Percentiles rank a stretch among this genome's conserved stretches.
These are phyloP conservation scores for Rhizopogon roseolus DNA, from an alignment of 768 basidiomycete species.

Conservation along the genomic window DNA sequence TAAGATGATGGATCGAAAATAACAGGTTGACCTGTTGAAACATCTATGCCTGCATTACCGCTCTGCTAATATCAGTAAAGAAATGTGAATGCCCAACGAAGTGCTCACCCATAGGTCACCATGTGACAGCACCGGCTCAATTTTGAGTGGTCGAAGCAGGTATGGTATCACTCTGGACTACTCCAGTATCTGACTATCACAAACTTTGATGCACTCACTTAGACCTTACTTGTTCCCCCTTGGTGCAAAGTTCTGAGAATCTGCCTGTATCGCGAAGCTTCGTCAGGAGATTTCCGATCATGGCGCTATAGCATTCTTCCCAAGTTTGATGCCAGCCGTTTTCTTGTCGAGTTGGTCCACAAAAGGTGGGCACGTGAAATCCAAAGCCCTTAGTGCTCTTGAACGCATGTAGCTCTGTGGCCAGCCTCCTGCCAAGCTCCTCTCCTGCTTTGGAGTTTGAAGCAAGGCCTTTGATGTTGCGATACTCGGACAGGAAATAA, in stretches of 20 bases:
- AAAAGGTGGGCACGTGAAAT: conserved; percentile 71
- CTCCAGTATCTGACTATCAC: not conserved
- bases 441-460: conserved; percentile 37
- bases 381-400: conserved; percentile 58
- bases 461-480: conserved; percentile 43
- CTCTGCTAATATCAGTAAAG: conserved; percentile 37
- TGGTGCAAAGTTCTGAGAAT: conserved; percentile 42
- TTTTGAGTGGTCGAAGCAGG: conserved; percentile 50
- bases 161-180: conserved; percentile 65
- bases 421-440: conserved; percentile 55
- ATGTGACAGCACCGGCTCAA: conserved; percentile 68
- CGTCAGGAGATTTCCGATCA: conserved; percentile 55
- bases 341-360: conserved; percentile 62
- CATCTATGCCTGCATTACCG: conserved; percentile 67
- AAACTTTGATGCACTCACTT: conserved; percentile 30
- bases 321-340: conserved; percentile 75
- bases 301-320: conserved; percentile 60
- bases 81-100: conserved; percentile 3
- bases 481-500: conserved; percentile 75
- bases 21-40: conserved; percentile 48
- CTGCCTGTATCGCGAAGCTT: conserved; percentile 38
- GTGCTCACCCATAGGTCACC: conserved; percentile 71
- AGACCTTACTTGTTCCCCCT: conserved; percentile 45
- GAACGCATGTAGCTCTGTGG: conserved; percentile 58
- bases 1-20: conserved; percentile 79